These are phyloP conservation scores for Trifolium dubium DNA, from an alignment of 306 rosid genomes.

Conservation along the genomic window DNA sequence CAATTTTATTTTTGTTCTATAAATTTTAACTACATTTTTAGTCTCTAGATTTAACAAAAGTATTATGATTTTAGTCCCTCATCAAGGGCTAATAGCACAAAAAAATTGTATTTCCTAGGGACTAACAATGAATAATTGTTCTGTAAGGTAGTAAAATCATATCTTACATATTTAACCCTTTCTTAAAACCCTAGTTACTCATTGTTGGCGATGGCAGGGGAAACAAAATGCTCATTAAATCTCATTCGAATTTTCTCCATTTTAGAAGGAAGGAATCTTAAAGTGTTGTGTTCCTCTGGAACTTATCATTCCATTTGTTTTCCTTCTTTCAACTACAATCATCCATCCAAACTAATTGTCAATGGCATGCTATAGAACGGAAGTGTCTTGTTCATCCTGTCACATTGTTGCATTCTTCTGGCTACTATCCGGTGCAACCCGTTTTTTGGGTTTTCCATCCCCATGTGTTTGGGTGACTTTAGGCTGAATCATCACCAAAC, in stretches of 20 bases:
- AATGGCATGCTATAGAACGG: neutral
- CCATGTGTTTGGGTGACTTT: neutral
- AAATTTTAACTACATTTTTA: neutral
- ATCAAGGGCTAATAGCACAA: neutral
- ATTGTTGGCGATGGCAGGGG: slow-evolving; percentile 9
- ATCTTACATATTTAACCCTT: neutral
- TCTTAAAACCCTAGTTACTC: neutral
- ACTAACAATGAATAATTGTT: neutral
- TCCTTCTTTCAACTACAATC: slow-evolving; percentile 14
- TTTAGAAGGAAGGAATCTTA: neutral
- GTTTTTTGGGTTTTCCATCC: neutral
- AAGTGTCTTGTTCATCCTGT: neutral
- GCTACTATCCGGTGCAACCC: neutral
- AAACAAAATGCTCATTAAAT: slow-evolving; percentile 12
- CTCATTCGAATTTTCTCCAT: neutral
- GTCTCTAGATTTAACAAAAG: neutral
- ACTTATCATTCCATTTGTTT: slow-evolving; percentile 13
- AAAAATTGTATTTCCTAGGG: neutral
- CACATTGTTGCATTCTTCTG: neutral
- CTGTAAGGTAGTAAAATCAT: neutral
- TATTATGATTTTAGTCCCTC: neutral
- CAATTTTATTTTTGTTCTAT: neutral
- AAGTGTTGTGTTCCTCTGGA: slow-evolving; percentile 24
- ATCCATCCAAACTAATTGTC: slow-evolving; percentile 2
- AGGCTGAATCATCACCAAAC: neutral